phyloP scores from a whole-genome alignment of 768 basidiomycete species.

The Hericium erinaceus region DNA sequence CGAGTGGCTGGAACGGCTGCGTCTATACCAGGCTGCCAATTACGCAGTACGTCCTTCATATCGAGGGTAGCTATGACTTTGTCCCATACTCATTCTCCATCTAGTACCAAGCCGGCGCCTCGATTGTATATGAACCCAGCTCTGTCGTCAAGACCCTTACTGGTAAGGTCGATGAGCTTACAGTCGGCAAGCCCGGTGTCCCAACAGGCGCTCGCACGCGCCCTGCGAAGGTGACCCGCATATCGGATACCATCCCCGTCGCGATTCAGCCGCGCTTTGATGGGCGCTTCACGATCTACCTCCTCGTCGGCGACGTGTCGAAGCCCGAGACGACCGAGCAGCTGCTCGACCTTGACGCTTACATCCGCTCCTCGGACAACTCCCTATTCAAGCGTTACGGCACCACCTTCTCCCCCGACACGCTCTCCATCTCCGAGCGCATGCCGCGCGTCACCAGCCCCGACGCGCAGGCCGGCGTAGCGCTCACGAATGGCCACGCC shows the following conservation, averaged over 20 bases:
- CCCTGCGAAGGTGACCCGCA: conserved; percentile 2
- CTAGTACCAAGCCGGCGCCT: conserved; percentile 6
- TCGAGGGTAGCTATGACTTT: background rate
- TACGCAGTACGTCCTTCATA: conserved; percentile 2
- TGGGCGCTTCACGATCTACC: conserved; percentile 4
- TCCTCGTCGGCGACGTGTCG: conserved; percentile 2
- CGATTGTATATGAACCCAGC: conserved; percentile 2
- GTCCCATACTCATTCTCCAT: background rate
- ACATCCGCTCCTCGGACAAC: background rate
- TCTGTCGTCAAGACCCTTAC: background rate
- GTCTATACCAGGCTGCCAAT: conserved; percentile 3
- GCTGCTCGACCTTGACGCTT: conserved; percentile 1
- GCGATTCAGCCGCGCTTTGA: conserved; percentile 3
- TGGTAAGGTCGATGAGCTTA: background rate
- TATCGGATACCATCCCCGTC: conserved; percentile 6
- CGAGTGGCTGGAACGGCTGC: conserved; percentile 1
- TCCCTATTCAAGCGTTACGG: conserved; percentile 1
- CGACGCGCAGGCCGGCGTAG: background rate
- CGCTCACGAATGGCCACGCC: background rate
- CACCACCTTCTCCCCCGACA: background rate
- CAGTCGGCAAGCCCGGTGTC: conserved; percentile 3
- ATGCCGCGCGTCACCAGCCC: background rate
- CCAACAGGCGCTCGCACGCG: conserved; percentile 1
- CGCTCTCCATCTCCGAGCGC: background rate
- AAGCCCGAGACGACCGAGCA: background rate